phyloP scores from a whole-genome alignment of 148 eudicot species.

The Rhododendron henanense region DNA sequence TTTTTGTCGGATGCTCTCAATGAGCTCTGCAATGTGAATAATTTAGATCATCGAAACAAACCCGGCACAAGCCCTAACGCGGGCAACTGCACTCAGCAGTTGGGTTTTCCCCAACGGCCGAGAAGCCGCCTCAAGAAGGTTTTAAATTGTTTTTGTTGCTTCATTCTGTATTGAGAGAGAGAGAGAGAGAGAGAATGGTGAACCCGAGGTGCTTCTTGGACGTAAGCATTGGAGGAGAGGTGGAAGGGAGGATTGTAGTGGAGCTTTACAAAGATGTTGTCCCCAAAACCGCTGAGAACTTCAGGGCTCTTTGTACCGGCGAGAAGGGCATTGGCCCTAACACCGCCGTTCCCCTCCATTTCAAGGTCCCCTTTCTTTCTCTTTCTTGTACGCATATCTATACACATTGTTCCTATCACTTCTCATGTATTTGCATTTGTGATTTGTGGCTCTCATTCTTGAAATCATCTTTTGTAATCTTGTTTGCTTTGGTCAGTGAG shows the following conservation, averaged over 20 bases:
- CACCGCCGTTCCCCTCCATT: slow-evolving; percentile 60
- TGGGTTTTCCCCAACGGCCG: not conserved
- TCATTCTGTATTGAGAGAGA: not conserved
- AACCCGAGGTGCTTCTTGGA: slow-evolving; percentile 59
- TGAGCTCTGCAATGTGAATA: not conserved
- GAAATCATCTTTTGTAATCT: not conserved
- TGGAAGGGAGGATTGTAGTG: slow-evolving; percentile 68
- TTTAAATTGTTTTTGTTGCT: not conserved
- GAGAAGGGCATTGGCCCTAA: slow-evolving; percentile 53
- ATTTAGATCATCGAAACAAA: not conserved
- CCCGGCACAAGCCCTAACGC: not conserved
- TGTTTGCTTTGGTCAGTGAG: not conserved
- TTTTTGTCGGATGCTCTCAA: not conserved
- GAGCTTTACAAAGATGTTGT: slow-evolving; percentile 65
- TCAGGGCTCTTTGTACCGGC: slow-evolving; percentile 87
- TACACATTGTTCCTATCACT: not conserved
- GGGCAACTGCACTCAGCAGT: not conserved
- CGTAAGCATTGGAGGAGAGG: slow-evolving; percentile 69
- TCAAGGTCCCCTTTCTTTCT: slow-evolving; percentile 37
- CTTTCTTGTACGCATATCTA: not conserved
- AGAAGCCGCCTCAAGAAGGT: not conserved
- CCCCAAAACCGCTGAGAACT: slow-evolving; percentile 83
- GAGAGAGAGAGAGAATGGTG: slow-evolving; percentile 23
- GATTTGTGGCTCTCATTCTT: not conserved
- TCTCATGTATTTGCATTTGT: not conserved